A percentile compares a stretch with the other conserved stretches of the same genome.
Evolutionary conservation across 2,329 filamentous ascomycete species (phyloP).

Genomic region (Pseudocercospora fijiensis): DNA sequence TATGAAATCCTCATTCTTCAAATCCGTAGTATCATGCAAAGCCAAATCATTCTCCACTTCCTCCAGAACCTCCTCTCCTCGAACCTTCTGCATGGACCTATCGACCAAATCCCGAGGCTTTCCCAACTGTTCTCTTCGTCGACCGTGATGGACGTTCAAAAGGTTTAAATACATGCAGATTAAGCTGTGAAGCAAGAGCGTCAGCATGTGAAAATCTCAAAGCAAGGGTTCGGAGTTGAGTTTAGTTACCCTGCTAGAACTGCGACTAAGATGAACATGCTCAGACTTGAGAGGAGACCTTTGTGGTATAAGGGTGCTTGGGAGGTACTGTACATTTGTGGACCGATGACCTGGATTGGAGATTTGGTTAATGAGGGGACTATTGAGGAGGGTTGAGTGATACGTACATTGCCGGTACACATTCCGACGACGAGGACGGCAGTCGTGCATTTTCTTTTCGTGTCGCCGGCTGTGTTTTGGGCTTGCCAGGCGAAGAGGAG

Average conservation of each 20-base stretch:
- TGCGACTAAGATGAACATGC: conserved; percentile 1
- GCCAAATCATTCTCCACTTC: conserved; percentile 4
- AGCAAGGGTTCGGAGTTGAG: too few species aligned
- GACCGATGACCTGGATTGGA: not conserved
- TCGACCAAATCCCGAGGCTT: not conserved
- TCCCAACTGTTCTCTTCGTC: not conserved
- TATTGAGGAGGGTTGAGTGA: not conserved
- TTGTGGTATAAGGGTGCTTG: conserved; percentile 6
- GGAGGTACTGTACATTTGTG: conserved; percentile 4
- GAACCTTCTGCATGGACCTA: not conserved
- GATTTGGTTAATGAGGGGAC: not conserved
- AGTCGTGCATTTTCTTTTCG: conserved; percentile 6
- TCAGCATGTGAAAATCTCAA: not conserved
- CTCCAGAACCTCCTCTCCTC: not conserved
- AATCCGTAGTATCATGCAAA: conserved; percentile 6
- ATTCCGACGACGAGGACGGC: conserved; percentile 1
- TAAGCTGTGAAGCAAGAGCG: not conserved
- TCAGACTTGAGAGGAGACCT: conserved; percentile 9
- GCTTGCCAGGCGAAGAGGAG: conserved; percentile 8
- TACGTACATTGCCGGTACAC: conserved; percentile 5
- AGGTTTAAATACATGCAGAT: conserved; percentile 6
- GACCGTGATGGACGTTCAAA: not conserved
- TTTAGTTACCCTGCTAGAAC: not conserved
- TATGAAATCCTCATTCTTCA: conserved; percentile 6
- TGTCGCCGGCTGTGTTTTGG: conserved; percentile 9